Conservation (phyloP, 257 asterid species). For the Przewalskia tangutica region DNA sequence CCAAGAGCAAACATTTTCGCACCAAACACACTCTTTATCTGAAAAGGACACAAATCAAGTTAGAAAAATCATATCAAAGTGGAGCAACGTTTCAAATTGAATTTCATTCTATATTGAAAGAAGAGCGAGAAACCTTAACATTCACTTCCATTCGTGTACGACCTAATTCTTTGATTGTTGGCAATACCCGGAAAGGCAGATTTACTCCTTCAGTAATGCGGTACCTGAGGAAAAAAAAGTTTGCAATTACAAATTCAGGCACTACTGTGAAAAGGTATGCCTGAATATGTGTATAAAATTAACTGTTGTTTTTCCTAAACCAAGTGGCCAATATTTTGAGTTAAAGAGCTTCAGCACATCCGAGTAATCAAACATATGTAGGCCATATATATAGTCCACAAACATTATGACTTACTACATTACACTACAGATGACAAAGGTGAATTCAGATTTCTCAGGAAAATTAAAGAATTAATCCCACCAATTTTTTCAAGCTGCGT, state of each 20-base stretch:
- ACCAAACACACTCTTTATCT: slow-evolving; percentile 99
- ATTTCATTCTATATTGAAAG: not conserved
- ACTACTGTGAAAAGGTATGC: not conserved
- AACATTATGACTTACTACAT: not conserved
- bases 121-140: slow-evolving; percentile 66
- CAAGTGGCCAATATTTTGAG: not conserved
- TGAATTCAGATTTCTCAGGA: not conserved
- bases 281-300: not conserved
- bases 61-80: not conserved
- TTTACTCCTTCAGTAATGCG: slow-evolving; percentile 99
- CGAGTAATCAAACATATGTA: not conserved
- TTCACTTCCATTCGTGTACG: slow-evolving; percentile 99
- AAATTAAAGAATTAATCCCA: not conserved
- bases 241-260: not conserved
- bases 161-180: slow-evolving; percentile 97
- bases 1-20: slow-evolving; percentile 99
- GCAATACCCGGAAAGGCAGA: slow-evolving; percentile 96
- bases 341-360: not conserved
- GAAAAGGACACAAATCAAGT: slow-evolving; percentile 11
- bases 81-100: not conserved
- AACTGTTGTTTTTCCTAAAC: not conserved
- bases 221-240: slow-evolving; percentile 42
- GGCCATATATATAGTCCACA: not conserved
- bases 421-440: not conserved
- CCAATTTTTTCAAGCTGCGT: not conserved